These are phyloP conservation scores for Saccharomyces jurei DNA, from an alignment of 805 yeast species.

Conservation along the genomic window DNA sequence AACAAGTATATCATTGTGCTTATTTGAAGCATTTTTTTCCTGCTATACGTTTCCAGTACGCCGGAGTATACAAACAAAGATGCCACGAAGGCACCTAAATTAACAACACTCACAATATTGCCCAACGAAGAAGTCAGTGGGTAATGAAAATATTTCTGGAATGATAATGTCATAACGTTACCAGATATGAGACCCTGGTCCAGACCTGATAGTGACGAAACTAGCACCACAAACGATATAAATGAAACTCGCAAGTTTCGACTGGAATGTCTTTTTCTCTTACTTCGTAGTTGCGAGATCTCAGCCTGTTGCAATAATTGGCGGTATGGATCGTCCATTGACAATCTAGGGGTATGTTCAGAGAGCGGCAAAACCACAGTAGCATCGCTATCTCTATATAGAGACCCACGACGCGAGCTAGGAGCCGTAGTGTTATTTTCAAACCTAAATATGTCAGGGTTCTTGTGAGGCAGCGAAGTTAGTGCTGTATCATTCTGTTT, in stretches of 20 bases:
- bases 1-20: not conserved
- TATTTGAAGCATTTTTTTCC: not conserved
- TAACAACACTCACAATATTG: slow-evolving; percentile 79
- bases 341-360: not conserved
- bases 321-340: not conserved
- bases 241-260: slow-evolving; percentile 30
- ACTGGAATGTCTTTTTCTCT: slow-evolving; percentile 4
- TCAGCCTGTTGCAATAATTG: not conserved
- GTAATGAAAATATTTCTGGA: slow-evolving; percentile 57
- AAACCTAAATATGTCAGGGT: slow-evolving; percentile 12
- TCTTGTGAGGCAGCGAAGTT: slow-evolving; percentile 11
- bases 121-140: slow-evolving; percentile 76
- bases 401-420: slow-evolving; percentile 4
- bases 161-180: slow-evolving; percentile 64
- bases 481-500: slow-evolving; percentile 6
- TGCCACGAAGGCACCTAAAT: slow-evolving; percentile 77
- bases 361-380: slow-evolving; percentile 1
- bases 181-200: slow-evolving; percentile 92
- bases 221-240: slow-evolving; percentile 33
- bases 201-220: slow-evolving; percentile 67
- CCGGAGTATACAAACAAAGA: slow-evolving; percentile 48
- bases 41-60: not conserved
- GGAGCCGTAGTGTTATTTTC: slow-evolving; percentile 3
- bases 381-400: slow-evolving; percentile 10
- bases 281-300: not conserved